Evolutionary conservation across 768 basidiomycete genomes (phyloP), one percentile per base, ranked within the genome.

Genomic region (Macrolepiota dolichaula): DNA sequence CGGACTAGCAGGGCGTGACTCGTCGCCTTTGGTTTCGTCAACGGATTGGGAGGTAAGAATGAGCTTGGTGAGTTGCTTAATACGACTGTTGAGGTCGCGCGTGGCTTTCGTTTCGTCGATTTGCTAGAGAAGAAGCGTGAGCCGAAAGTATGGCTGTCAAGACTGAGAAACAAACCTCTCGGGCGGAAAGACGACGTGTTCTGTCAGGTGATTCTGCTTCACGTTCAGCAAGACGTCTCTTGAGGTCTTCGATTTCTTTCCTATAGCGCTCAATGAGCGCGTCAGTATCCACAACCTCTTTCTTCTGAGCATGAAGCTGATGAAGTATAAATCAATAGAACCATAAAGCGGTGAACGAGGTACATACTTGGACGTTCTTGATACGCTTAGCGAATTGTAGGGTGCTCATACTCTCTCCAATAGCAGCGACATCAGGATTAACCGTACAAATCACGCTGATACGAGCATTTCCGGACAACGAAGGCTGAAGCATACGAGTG

Each of bases 371-470:
- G 42, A 98, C 96, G 65, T 84, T 87, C 81, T 96, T 96, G 67
- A 96, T 89, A 49, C 95, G 81, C 65, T 89, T 89, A 2, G 96
- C 96, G 69, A 99, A 98, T 42, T 88, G 84, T 19, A 98, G 77
- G 0, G 96, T 99, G 64, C 89, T 94, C 55, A 87, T 87, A 6
- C 88, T 92, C 76, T 98, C 96, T 7, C 85, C 79, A 5, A 96
- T 79, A 17, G 94, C 94, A 51, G 77, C 74, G 1, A 79, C 71
- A 53, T 95, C 92, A 0, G 96, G 94, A 68, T 96, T 96, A 70
- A 98, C 84, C 0, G 96, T 98, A 72, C 96, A 97, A 55, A 98
- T 89, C 15, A 99, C 96, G 44, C 92, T 94, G 56, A 99, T 96
- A 7, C 94, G 87, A 22, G 96, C 96, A 71, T 98, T 94, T 1